phyloP scores from a whole-genome alignment of 2,329 filamentous ascomycete genomes.

The Blumeriella jaapii region DNA sequence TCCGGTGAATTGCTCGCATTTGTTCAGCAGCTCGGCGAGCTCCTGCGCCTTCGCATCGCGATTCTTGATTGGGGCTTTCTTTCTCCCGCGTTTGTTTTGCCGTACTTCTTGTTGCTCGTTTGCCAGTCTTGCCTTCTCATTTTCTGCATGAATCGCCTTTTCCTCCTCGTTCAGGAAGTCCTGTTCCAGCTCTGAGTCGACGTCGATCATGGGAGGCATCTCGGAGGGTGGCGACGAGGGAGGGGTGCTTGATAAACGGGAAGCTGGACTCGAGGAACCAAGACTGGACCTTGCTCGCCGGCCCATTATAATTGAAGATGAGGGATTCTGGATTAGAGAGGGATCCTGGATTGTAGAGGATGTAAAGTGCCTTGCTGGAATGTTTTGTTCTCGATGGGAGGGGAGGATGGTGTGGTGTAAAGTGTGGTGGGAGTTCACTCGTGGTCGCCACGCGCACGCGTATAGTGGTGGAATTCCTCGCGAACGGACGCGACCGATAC shows the following conservation, averaged over 20 bases:
- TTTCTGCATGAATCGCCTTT: slow-evolving; percentile 28
- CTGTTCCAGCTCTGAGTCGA: slow-evolving; percentile 12
- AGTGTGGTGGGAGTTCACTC: no score
- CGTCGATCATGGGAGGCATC: slow-evolving; percentile 8
- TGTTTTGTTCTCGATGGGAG: no score
- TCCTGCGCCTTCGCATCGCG: slow-evolving; percentile 47
- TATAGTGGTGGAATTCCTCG: no score
- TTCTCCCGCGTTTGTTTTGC: slow-evolving; percentile 14
- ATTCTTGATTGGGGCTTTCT: slow-evolving; percentile 32
- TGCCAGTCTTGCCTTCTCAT: slow-evolving; percentile 34
- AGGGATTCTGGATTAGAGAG: no score
- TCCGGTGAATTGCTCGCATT: slow-evolving; percentile 49
- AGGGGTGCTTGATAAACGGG: slow-evolving; percentile 16
- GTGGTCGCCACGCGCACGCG: no score
- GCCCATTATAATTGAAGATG: background rate
- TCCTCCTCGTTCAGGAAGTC: slow-evolving; percentile 19
- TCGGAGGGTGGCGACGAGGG: slow-evolving; percentile 21
- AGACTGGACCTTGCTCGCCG: background rate
- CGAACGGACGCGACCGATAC: no score
- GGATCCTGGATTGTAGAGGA: background rate
- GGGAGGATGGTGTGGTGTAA: no score
- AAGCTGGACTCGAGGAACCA: slow-evolving; percentile 11
- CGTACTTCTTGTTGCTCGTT: slow-evolving; percentile 36
- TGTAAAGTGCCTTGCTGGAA: background rate
- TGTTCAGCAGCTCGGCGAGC: slow-evolving; percentile 45